Evolutionary conservation across 495 filamentous ascomycete species (phyloP).

Genomic region (Tricharina praecox): DNA sequence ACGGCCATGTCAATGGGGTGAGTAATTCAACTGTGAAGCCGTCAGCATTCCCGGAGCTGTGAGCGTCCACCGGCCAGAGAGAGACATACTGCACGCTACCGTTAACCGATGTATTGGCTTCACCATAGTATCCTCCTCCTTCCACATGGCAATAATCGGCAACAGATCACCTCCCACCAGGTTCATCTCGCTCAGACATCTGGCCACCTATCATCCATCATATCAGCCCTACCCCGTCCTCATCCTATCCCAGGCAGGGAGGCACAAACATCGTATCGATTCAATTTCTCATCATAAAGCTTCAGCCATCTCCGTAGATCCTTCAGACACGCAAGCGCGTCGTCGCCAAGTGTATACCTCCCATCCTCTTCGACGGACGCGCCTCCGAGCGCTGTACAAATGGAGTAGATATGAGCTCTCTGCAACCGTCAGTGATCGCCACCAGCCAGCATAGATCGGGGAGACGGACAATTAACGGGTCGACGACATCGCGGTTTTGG

Average conservation of each 20-base stretch:
- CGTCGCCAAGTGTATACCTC: slow-evolving; percentile 77
- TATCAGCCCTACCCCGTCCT: too few species aligned
- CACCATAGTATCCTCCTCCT: slow-evolving; percentile 36
- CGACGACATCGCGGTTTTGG: too few species aligned
- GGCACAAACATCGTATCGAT: slow-evolving; percentile 90
- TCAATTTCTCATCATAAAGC: slow-evolving; percentile 83
- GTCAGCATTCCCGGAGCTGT: too few species aligned
- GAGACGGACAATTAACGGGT: too few species aligned
- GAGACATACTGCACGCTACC: slow-evolving; percentile 50
- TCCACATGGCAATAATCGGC: slow-evolving; percentile 72
- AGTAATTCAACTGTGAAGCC: slow-evolving; percentile 56
- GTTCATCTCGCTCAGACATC: slow-evolving; percentile 83
- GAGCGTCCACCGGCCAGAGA: slow-evolving; percentile 23
- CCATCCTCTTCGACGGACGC: slow-evolving; percentile 57
- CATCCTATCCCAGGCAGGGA: too few species aligned
- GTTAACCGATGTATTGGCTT: slow-evolving; percentile 54
- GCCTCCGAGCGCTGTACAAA: slow-evolving; percentile 88
- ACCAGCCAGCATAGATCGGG: too few species aligned
- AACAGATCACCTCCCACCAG: slow-evolving; percentile 78
- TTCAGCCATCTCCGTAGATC: slow-evolving; percentile 90
- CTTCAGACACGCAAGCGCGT: slow-evolving; percentile 76
- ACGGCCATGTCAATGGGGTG: slow-evolving; percentile 86
- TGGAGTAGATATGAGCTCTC: slow-evolving; percentile 76
- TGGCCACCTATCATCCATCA: too few species aligned
- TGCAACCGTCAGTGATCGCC: too few species aligned